phyloP scores from a whole-genome alignment of 2,329 filamentous ascomycete genomes.

The Nannizzia gypsea region DNA sequence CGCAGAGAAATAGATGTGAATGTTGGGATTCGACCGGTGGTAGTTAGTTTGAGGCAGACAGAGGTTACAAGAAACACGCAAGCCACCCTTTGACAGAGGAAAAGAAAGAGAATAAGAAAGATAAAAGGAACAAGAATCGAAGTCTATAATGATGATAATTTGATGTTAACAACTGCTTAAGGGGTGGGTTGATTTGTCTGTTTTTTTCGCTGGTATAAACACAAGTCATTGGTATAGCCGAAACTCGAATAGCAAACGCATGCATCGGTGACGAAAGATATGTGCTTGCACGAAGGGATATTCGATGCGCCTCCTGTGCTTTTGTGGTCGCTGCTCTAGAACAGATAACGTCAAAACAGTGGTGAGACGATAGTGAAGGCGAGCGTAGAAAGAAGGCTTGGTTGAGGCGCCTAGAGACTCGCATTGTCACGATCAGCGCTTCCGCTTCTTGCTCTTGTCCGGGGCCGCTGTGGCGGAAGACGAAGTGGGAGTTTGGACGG shows the following conservation, averaged over 20 bases:
- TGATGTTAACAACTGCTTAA: background rate
- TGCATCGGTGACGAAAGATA: background rate
- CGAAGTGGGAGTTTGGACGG: slow-evolving; percentile 20
- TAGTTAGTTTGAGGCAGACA: background rate
- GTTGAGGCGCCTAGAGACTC: background rate
- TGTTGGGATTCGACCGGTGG: background rate
- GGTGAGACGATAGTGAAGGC: background rate
- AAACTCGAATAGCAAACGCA: background rate
- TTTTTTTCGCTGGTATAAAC: background rate
- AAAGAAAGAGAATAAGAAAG: background rate
- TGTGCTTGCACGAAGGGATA: background rate
- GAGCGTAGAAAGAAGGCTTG: background rate
- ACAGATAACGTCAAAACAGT: background rate
- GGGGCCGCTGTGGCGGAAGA: slow-evolving; percentile 24
- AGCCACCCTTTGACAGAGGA: background rate
- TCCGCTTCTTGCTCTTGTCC: slow-evolving; percentile 59
- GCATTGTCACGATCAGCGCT: slow-evolving; percentile 38
- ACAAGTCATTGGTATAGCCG: background rate
- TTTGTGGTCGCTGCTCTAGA: background rate
- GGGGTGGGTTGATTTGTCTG: background rate
- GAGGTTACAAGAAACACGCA: background rate
- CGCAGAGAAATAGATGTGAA: background rate
- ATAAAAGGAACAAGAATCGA: background rate
- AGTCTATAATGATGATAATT: slow-evolving; percentile 2
- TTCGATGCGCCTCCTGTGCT: background rate